phyloP scores from a whole-genome alignment of 1,284 basidiomycete species.

The Apiotrichum siamense region DNA sequence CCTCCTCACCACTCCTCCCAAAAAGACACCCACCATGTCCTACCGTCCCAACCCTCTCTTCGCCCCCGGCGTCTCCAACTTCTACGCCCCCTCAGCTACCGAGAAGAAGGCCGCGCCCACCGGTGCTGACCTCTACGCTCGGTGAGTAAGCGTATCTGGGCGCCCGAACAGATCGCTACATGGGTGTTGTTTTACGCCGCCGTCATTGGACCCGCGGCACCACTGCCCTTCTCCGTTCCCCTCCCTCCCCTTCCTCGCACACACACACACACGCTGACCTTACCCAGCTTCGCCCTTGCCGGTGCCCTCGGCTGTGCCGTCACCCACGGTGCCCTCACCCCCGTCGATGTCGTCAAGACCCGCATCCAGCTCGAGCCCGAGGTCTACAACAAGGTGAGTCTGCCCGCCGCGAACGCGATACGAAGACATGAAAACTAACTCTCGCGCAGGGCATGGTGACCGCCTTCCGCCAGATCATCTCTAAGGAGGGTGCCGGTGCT shows the following conservation, averaged over 20 bases:
- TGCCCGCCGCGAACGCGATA: background rate
- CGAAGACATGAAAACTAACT: background rate
- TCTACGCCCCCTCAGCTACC: slow-evolving; percentile 47
- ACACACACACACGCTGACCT: background rate
- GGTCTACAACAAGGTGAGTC: slow-evolving; percentile 53
- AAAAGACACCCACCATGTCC: slow-evolving; percentile 5
- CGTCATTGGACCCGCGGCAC: too few relatives aligned
- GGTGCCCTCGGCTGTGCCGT: slow-evolving; percentile 87
- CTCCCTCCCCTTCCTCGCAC: background rate
- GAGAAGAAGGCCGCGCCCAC: slow-evolving; percentile 43
- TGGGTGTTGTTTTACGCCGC: too few relatives aligned
- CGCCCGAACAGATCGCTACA: too few relatives aligned
- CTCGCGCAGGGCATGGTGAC: slow-evolving; percentile 61
- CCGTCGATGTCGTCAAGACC: slow-evolving; percentile 92
- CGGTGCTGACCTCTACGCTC: slow-evolving; percentile 50
- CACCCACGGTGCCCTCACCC: slow-evolving; percentile 89
- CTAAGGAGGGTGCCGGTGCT: slow-evolving; percentile 74
- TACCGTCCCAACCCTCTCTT: slow-evolving; percentile 14
- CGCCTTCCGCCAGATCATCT: slow-evolving; percentile 67
- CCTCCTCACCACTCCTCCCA: slow-evolving; percentile 1
- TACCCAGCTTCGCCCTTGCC: slow-evolving; percentile 57
- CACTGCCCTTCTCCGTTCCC: too few relatives aligned
- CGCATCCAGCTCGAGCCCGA: slow-evolving; percentile 82
- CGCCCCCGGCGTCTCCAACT: slow-evolving; percentile 28
- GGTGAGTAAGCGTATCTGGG: slow-evolving; percentile 27